A percentile compares a stretch with the other conserved stretches of the same genome.
Conservation (phyloP, 2,329 filamentous ascomycete species). For the Claviceps pazoutovae region DNA sequence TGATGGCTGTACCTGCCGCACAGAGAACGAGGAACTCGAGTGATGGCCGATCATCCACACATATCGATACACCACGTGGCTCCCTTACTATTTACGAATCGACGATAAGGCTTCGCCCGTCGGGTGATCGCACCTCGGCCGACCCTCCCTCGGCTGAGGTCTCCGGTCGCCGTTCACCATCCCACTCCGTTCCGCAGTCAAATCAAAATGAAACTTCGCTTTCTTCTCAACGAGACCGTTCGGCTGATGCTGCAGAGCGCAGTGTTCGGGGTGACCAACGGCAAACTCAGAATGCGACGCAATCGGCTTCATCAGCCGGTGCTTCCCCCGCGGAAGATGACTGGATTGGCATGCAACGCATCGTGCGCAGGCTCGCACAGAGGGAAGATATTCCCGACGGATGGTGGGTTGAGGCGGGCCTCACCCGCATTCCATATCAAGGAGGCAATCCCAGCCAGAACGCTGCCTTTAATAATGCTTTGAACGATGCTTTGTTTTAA, state of each 20-base stretch:
- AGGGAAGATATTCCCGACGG: constrained; percentile 68
- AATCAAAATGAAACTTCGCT: not conserved
- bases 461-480: not conserved
- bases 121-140: too few species aligned
- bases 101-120: not conserved
- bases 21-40: not conserved
- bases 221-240: not conserved
- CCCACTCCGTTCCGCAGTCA: not conserved
- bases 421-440: constrained; percentile 41
- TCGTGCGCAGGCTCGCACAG: constrained; percentile 55
- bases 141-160: not conserved
- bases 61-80: constrained; percentile 1
- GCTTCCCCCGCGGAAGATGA: constrained; percentile 23
- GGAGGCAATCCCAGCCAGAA: constrained; percentile 9
- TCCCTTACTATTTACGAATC: constrained; percentile 5
- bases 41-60: not conserved
- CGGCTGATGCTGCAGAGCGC: not conserved
- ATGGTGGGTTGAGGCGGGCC: constrained; percentile 62
- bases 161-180: not conserved
- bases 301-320: not conserved
- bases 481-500: not conserved
- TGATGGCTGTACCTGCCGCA: not conserved
- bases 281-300: not conserved
- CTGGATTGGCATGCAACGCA: constrained; percentile 51
- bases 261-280: not conserved